Conservation (phyloP, 2,329 filamentous ascomycete species). For the Alternaria ethzedia region DNA sequence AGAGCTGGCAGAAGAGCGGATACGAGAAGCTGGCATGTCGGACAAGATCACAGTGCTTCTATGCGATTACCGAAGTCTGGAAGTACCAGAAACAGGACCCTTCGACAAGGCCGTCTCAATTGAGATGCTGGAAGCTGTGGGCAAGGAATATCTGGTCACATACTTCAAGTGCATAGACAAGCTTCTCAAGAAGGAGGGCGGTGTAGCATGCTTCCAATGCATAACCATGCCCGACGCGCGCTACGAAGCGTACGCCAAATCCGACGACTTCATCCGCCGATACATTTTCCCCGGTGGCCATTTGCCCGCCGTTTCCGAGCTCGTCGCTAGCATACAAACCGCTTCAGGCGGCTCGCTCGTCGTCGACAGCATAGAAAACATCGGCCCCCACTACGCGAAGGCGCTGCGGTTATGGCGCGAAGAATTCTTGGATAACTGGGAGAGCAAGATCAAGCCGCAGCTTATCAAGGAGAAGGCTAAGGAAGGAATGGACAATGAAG, state of each 20-base stretch:
- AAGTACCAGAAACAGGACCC: conserved; percentile 54
- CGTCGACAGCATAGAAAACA: conserved; percentile 72
- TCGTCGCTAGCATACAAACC: conserved; percentile 67
- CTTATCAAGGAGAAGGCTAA: conserved; percentile 63
- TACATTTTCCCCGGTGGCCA: conserved; percentile 84
- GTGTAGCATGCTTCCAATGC: conserved; percentile 75
- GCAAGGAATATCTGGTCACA: conserved; percentile 68
- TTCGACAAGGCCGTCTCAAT: conserved; percentile 78
- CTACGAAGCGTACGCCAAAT: conserved; percentile 69
- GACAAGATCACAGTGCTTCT: conserved; percentile 69
- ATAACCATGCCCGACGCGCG: conserved; percentile 76
- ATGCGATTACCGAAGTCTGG: conserved; percentile 71
- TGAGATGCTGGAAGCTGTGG: conserved; percentile 80
- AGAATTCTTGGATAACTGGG: conserved; percentile 68
- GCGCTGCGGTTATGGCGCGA: conserved; percentile 73
- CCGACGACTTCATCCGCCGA: conserved; percentile 75
- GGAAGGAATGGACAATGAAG: conserved; percentile 67
- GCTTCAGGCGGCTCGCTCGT: conserved; percentile 68
- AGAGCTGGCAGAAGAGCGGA: conserved; percentile 68
- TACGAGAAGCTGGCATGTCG: conserved; percentile 65
- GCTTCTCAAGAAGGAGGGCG: conserved; percentile 69
- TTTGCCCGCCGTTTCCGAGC: conserved; percentile 69
- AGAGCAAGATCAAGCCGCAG: conserved; percentile 65
- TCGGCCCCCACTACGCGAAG: conserved; percentile 75
- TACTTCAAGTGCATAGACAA: conserved; percentile 71